These are phyloP conservation scores for Alternaria sp. DNA, from an alignment of 2,329 filamentous ascomycete species.

Conservation along the genomic window DNA sequence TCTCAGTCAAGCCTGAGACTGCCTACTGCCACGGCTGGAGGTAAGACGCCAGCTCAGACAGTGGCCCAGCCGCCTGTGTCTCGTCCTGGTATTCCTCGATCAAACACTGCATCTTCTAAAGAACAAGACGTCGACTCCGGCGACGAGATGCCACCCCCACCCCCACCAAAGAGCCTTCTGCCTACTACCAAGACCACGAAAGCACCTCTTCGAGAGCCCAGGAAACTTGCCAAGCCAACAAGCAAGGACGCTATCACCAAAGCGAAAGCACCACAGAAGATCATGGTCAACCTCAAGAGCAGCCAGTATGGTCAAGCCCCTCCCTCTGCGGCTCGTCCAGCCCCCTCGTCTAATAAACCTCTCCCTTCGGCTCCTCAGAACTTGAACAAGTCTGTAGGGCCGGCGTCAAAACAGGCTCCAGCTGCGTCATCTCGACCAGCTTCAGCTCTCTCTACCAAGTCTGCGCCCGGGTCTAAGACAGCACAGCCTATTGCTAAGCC, in stretches of 20 bases:
- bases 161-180: slow-evolving; percentile 61
- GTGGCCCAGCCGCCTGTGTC: slow-evolving; percentile 43
- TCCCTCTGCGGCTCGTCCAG: slow-evolving; percentile 65
- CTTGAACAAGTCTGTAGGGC: slow-evolving; percentile 50
- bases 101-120: slow-evolving; percentile 43
- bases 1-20: slow-evolving; percentile 45
- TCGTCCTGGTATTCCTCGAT: slow-evolving; percentile 36
- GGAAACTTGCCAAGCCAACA: slow-evolving; percentile 66
- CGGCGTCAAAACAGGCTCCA: slow-evolving; percentile 63
- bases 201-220: slow-evolving; percentile 47
- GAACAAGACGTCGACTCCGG: slow-evolving; percentile 54
- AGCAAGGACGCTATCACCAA: slow-evolving; percentile 67
- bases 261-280: slow-evolving; percentile 71
- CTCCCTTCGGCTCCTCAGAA: slow-evolving; percentile 39
- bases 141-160: slow-evolving; percentile 68
- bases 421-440: slow-evolving; percentile 40
- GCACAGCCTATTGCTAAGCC: slow-evolving; percentile 37
- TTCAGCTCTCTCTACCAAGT: slow-evolving; percentile 39
- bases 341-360: slow-evolving; percentile 38
- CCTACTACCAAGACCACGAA: slow-evolving; percentile 58
- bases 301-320: slow-evolving; percentile 49
- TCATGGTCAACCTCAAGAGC: slow-evolving; percentile 70
- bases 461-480: slow-evolving; percentile 31
- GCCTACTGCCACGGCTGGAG: slow-evolving; percentile 29
- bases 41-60: slow-evolving; percentile 60